Evolutionary conservation across 805 yeast genomes (phyloP).

Genomic region (Saturnispora ahearnii): DNA sequence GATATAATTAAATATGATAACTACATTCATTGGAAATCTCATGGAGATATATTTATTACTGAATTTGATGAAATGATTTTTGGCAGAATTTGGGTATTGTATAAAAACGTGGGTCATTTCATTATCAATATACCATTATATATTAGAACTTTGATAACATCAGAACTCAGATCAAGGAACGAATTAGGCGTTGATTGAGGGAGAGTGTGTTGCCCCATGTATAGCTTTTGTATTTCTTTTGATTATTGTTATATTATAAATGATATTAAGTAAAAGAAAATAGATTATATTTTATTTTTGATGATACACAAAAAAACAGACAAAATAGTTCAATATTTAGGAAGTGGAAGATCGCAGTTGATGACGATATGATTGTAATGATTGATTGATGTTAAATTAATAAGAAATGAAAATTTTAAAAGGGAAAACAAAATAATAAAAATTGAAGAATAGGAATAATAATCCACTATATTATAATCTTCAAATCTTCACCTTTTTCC

Average conservation of each 20-base stretch:
- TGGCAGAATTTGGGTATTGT: conserved; percentile 13
- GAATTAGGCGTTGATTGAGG: neutral
- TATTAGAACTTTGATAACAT: neutral
- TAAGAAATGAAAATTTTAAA: neutral
- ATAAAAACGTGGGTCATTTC: conserved; percentile 7
- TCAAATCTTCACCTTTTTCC: neutral
- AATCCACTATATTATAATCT: neutral
- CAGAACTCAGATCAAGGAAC: neutral
- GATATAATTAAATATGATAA: conserved; percentile 63
- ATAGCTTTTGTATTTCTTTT: no score
- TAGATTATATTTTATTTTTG: neutral
- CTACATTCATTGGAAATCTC: conserved; percentile 23
- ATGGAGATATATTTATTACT: conserved; percentile 21
- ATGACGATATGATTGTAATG: neutral
- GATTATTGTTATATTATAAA: no score
- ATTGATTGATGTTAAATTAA: neutral
- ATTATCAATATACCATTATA: conserved; percentile 1
- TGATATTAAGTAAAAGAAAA: neutral
- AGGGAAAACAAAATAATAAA: neutral
- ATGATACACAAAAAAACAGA: neutral
- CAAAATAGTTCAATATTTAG: neutral
- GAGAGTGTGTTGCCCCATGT: no score
- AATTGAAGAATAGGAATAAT: neutral
- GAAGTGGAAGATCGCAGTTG: neutral
- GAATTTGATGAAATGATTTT: conserved; percentile 18